These are phyloP conservation scores for Dentipellis fragilis DNA, from an alignment of 768 basidiomycete genomes.

Conservation along the genomic window DNA sequence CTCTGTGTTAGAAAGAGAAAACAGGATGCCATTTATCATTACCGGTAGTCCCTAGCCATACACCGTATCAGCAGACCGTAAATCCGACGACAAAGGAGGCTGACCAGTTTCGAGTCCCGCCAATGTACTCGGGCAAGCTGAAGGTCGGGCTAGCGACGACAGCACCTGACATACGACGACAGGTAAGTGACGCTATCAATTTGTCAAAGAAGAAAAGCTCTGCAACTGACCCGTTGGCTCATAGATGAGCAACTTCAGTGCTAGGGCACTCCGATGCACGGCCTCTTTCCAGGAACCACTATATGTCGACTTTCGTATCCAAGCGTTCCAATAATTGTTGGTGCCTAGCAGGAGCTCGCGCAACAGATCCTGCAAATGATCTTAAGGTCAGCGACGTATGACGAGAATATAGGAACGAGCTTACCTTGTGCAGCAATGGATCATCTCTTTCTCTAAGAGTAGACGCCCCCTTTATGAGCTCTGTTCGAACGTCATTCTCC, in stretches of 20 bases:
- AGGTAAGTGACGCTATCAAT: background rate
- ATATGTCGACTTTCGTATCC: slow-evolving; percentile 88
- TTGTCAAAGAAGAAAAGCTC: background rate
- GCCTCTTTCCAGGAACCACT: slow-evolving; percentile 93
- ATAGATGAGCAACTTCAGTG: slow-evolving; percentile 85
- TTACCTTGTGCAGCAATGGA: slow-evolving; percentile 59
- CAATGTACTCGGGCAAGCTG: slow-evolving; percentile 85
- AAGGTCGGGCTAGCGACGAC: slow-evolving; percentile 95
- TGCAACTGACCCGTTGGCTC: slow-evolving; percentile 65
- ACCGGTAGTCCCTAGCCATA: background rate
- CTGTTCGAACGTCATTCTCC: slow-evolving; percentile 14
- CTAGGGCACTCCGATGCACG: slow-evolving; percentile 87
- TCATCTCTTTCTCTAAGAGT: slow-evolving; percentile 49
- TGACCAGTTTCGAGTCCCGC: slow-evolving; percentile 82
- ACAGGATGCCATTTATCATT: background rate
- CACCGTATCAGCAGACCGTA: background rate
- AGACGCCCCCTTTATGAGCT: slow-evolving; percentile 33
- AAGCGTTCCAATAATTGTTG: slow-evolving; percentile 75
- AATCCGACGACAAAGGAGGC: slow-evolving; percentile 9
- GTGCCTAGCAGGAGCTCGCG: slow-evolving; percentile 56
- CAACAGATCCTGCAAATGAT: slow-evolving; percentile 37
- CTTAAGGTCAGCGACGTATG: background rate
- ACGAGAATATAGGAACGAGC: background rate
- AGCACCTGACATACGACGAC: slow-evolving; percentile 40
- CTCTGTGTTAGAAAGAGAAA: slow-evolving; percentile 15